phyloP scores from a whole-genome alignment of 108 stramenopile genomes.

The Mayamaea pseudoterrestris region DNA sequence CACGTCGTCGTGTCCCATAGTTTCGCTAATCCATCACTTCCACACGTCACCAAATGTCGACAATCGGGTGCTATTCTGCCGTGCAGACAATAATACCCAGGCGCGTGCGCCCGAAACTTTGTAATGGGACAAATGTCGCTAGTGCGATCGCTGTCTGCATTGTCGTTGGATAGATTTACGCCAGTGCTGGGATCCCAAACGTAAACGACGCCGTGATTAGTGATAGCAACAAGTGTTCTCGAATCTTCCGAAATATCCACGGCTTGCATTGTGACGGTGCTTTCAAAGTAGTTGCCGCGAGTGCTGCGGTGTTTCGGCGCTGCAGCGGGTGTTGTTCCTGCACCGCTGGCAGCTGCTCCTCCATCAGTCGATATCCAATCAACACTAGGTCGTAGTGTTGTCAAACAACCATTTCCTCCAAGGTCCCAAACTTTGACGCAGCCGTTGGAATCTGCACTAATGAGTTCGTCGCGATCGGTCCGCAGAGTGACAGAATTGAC shows the following conservation, averaged over 20 bases:
- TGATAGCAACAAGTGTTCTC: conserved; percentile 66
- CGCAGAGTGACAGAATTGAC: conserved; percentile 93
- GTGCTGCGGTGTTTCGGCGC: background rate
- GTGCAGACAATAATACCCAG: conserved; percentile 63
- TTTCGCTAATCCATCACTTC: conserved; percentile 83
- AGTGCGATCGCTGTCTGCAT: background rate
- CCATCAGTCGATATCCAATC: conserved; percentile 2
- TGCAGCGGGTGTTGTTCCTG: background rate
- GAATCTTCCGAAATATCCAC: conserved; percentile 75
- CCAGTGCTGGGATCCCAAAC: conserved; percentile 63
- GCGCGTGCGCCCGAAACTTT: conserved; percentile 71
- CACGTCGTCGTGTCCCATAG: conserved; percentile 81
- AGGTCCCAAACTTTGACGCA: conserved; percentile 81
- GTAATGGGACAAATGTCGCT: conserved; percentile 18
- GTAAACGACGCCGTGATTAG: conserved; percentile 80
- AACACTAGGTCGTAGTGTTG: conserved; percentile 56
- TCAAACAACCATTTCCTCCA: conserved; percentile 40
- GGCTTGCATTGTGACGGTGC: conserved; percentile 65
- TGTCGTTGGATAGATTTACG: conserved; percentile 1
- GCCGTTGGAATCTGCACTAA: conserved; percentile 87
- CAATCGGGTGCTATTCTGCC: conserved; percentile 79
- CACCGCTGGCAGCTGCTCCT: too few relatives aligned
- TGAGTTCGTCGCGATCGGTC: conserved; percentile 87
- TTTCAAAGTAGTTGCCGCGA: conserved; percentile 14
- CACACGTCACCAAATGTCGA: conserved; percentile 83